A percentile compares a stretch with the other conserved stretches of the same genome.
Evolutionary conservation across 176 grass and related monocot genomes (phyloP).

Genomic region (Hordeum vulgare): MorexV3_pseudomolecules_assembly NC_058520.1:340301702-340302201

Average conservation of each 20-base stretch:
- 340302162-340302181: not conserved
- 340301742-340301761: not conserved
- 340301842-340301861: constrained; percentile 1
- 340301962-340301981: not conserved
- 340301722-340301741: not conserved
- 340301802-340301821: not conserved
- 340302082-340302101: not conserved
- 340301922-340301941: not conserved
- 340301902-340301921: constrained; percentile 20
- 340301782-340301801: not conserved
- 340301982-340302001: too few relatives aligned
- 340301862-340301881: constrained; percentile 13
- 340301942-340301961: not conserved
- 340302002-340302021: too few relatives aligned
- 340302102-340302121: not conserved
- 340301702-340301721: not conserved
- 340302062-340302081: not conserved
- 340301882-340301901: not conserved
- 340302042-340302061: not conserved
- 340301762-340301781: not conserved
- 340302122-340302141: not conserved
- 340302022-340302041: too few relatives aligned
- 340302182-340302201: not conserved
- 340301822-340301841: constrained; percentile 15
- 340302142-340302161: not conserved